Evolutionary conservation across 768 basidiomycete genomes (phyloP).

Genomic region (Auricularia sp.): DNA sequence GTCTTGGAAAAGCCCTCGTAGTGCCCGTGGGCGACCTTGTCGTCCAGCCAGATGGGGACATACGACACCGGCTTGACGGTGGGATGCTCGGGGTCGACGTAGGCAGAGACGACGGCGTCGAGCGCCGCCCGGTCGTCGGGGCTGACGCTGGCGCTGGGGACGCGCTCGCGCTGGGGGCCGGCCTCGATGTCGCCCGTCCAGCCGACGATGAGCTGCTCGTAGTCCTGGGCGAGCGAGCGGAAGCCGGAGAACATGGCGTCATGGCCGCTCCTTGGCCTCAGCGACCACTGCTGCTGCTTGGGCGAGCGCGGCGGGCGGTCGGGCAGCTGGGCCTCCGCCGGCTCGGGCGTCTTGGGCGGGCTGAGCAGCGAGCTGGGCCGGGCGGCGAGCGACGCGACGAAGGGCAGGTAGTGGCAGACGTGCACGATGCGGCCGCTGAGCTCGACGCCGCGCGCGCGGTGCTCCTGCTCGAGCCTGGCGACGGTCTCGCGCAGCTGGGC

Average conservation of each 20-base stretch:
- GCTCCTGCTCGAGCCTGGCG: slow-evolving; percentile 57
- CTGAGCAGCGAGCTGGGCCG: slow-evolving; percentile 28
- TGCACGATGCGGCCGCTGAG: slow-evolving; percentile 87
- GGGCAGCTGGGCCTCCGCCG: slow-evolving; percentile 27
- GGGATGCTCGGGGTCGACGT: slow-evolving; percentile 20
- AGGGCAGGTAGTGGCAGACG: slow-evolving; percentile 82
- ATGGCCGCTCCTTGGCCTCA: slow-evolving; percentile 77
- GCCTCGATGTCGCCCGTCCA: slow-evolving; percentile 84
- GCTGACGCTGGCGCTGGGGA: slow-evolving; percentile 43
- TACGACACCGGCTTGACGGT: slow-evolving; percentile 52
- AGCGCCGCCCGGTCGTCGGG: slow-evolving; percentile 56
- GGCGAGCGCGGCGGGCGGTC: slow-evolving; percentile 9
- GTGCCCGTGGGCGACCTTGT: slow-evolving; percentile 82
- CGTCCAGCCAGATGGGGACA: slow-evolving; percentile 85
- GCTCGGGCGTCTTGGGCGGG: slow-evolving; percentile 59
- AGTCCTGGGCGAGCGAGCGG: slow-evolving; percentile 66
- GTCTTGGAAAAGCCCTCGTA: slow-evolving; percentile 98
- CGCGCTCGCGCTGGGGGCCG: slow-evolving; percentile 26
- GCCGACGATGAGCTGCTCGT: slow-evolving; percentile 86
- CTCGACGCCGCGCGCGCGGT: slow-evolving; percentile 54
- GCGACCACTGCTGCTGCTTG: slow-evolving; percentile 48
- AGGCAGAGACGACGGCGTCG: slow-evolving; percentile 51
- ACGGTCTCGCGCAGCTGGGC: slow-evolving; percentile 69
- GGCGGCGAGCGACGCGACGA: slow-evolving; percentile 51
- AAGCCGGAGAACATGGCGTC: slow-evolving; percentile 94